A percentile compares a stretch with the other conserved stretches of the same genome.
Conservation (phyloP, 208 protist species). For the Blechomonas ayalai region DNA sequence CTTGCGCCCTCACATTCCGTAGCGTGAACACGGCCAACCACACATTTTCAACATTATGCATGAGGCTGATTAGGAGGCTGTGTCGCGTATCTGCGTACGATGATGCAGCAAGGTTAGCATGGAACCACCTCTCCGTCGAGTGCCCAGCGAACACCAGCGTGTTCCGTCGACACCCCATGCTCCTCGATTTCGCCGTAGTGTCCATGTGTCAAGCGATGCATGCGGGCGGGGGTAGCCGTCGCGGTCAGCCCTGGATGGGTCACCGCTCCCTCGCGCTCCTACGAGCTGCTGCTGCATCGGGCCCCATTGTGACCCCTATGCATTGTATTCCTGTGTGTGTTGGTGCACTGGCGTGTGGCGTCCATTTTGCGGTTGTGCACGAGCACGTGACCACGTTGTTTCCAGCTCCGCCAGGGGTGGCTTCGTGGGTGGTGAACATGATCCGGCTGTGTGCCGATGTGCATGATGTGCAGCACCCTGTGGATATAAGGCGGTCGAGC, state of each 20-base stretch:
- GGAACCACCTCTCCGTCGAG: conserved; percentile 55
- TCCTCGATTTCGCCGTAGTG: conserved; percentile 15
- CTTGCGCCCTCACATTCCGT: conserved; percentile 27
- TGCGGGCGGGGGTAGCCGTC: not conserved
- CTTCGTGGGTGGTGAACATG: conserved; percentile 32
- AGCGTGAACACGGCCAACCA: conserved; percentile 14
- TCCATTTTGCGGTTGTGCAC: conserved; percentile 44
- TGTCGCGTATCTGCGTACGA: conserved; percentile 13
- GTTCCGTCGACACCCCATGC: conserved; percentile 10
- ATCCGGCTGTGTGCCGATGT: conserved; percentile 17
- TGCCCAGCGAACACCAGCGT: conserved; percentile 5
- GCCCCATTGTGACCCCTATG: conserved; percentile 18
- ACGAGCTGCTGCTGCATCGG: conserved; percentile 7
- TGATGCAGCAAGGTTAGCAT: conserved; percentile 38
- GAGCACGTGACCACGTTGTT: conserved; percentile 26
- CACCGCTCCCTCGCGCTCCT: conserved; percentile 48
- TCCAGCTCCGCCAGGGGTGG: not conserved
- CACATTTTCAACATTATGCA: conserved; percentile 19
- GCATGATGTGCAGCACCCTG: not conserved
- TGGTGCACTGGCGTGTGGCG: conserved; percentile 35
- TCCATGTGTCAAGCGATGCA: conserved; percentile 41
- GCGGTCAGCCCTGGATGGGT: conserved; percentile 37
- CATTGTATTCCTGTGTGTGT: conserved; percentile 41
- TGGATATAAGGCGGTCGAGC: conserved; percentile 3
- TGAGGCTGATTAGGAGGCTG: conserved; percentile 15